A percentile compares a stretch with the other conserved stretches of the same genome.
phyloP scores from a whole-genome alignment of 352 stramenopile genomes.

The Pythium pyrilobum region DNA sequence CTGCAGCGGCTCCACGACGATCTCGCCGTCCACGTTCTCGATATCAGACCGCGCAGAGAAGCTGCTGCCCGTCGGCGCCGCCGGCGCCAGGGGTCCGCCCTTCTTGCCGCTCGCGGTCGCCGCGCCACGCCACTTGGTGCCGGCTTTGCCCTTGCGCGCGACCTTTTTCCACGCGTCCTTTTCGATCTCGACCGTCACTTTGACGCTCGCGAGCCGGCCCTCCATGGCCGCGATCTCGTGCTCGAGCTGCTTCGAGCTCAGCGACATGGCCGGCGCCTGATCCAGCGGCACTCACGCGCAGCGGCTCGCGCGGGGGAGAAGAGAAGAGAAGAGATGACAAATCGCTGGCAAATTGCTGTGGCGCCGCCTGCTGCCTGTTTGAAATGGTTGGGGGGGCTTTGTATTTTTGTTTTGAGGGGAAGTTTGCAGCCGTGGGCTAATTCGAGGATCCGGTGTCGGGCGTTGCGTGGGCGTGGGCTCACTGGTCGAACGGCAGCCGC shows the following conservation, averaged over 20 bases:
- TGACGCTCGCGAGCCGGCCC: constrained; percentile 43
- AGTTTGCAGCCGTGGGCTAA: no score
- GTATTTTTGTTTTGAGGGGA: constrained; percentile 1
- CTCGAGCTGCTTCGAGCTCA: constrained; percentile 39
- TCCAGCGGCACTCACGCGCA: background rate
- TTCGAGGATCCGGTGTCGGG: no score
- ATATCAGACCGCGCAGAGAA: constrained; percentile 5
- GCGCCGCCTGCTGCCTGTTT: no score
- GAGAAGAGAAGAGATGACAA: no score
- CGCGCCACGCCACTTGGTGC: constrained; percentile 64
- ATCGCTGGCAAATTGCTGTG: no score
- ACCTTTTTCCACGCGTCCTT: constrained; percentile 46
- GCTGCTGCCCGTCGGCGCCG: no score
- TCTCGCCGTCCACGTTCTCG: constrained; percentile 14
- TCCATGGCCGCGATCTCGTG: constrained; percentile 59
- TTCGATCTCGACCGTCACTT: constrained; percentile 48
- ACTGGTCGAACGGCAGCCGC: constrained; percentile 33
- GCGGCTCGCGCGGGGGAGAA: no score
- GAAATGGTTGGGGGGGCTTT: background rate
- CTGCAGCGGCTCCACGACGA: constrained; percentile 24
- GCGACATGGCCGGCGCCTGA: constrained; percentile 28
- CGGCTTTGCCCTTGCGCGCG: constrained; percentile 38
- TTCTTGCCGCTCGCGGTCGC: background rate
- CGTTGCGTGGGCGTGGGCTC: background rate
- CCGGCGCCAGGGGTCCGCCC: no score